Base-by-base conservation (phyloP, 2,329 filamentous ascomycete genomes). In the Sphaerulina vaccinii region DNA sequence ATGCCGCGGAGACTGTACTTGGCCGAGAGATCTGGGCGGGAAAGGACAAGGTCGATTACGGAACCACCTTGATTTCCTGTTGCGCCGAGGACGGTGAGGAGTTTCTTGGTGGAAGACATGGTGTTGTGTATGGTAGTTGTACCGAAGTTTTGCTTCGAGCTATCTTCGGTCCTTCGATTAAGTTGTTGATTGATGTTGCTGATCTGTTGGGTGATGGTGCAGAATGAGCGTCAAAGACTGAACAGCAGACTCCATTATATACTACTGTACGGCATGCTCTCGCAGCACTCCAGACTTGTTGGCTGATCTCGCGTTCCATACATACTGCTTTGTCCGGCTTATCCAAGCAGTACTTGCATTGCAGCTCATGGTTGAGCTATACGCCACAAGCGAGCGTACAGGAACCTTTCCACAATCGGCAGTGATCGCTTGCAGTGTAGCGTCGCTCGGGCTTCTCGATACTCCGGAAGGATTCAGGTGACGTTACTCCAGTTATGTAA, bases 1-100 rank as follows among this genome's bases (percentile, higher is more conserved):
- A 85, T 71, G 40, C 72, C 82, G 23, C 81, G 78, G 33, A 85
- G 69, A 4, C 69, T 64, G 71, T 75, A 83, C 35, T 73, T 65
- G 38, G 72, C 68, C n/a, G 70, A 71, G 1, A 79, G 69, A 41
- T 73, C 68, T 0, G 76, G 66, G 60, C 72, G 68, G 19, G 63
- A 56, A 9, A 78, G 70, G 15, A 80, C 64, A 33, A 63, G 60
- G 24, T 70, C 65, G 44, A 80, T 75, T 39, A 84, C 73, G 7
- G 78, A 79, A 55, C 79, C 77, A 42, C 83, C 83, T 68, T 86
- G 82, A 52, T 78, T 76, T 52, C 82, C 80, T 15, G 81, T 84
- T 37, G 80, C 77, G 22, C 81, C 81, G 59, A 84, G 78, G 10
- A 85, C 72, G 38, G 76, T 77, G 62, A 83, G 72, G 60, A 79